Conservation (phyloP, 2,329 filamentous ascomycete species). For the Curvularia eragrostidis region DNA sequence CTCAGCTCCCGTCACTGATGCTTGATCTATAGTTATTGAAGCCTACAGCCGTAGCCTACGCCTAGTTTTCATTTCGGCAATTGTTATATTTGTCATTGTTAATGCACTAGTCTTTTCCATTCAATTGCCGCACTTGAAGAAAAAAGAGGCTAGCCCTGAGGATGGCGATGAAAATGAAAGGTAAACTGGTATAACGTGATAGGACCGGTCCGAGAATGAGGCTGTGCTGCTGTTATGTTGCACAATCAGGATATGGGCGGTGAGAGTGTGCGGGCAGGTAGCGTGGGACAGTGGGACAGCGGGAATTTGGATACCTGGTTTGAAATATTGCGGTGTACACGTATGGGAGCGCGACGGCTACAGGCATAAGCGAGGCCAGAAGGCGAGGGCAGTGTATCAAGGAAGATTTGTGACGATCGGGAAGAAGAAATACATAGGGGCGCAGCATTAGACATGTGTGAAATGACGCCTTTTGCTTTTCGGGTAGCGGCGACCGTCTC, state of each 20-base stretch:
- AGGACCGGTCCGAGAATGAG: neutral
- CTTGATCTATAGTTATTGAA: conserved; percentile 41
- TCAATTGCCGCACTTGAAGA: conserved; percentile 58
- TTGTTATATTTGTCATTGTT: conserved; percentile 57
- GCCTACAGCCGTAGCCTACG: conserved; percentile 50
- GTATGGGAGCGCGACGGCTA: neutral
- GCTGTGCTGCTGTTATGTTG: neutral
- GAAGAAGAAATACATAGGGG: neutral
- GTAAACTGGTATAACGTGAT: neutral
- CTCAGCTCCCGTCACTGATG: conserved; percentile 31
- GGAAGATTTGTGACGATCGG: neutral
- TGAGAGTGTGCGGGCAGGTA: conserved; percentile 3
- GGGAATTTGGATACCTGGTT: neutral
- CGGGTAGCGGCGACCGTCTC: neutral
- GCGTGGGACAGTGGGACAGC: neutral
- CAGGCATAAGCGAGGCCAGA: neutral
- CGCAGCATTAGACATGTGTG: neutral
- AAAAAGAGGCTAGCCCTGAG: conserved; percentile 23
- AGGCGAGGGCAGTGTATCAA: neutral
- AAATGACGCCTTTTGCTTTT: neutral
- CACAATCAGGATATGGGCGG: neutral
- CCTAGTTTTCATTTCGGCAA: conserved; percentile 54
- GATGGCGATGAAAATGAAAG: conserved; percentile 14
- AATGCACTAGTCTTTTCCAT: conserved; percentile 61
- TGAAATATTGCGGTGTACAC: neutral